Base-by-base conservation (phyloP, 768 basidiomycete species). In the Pilatotrama ljubarskyi region DNA sequence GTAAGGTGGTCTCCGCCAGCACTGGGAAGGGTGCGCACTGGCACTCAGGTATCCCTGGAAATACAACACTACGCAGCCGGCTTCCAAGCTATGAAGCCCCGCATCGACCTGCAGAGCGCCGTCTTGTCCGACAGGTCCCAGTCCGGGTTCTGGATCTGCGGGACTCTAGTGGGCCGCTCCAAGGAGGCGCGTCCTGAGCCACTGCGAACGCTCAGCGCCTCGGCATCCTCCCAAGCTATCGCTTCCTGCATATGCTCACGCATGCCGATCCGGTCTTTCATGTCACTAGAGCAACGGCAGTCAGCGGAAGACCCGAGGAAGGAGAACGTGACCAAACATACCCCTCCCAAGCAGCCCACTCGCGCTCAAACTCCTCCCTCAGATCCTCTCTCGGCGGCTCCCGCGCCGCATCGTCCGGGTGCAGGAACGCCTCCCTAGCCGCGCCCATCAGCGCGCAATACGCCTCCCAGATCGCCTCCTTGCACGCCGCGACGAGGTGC, bases 301-400 rank as follows among this genome's bases (percentile, higher is more conserved):
- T 60, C 44, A 58, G 24, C 52, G 43, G 6, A 43, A 9, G 22
- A 38, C 62, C 14, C 50, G 66, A 4, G 25, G 24, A 17, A 10
- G n/a, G 62, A 59, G n/a, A 29, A 36, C 6, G 63, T 44, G 49
- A 25, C 3, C 14, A 11, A 15, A 71, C 85, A 69, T 48, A 91
- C 90, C 78, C 80, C 72, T 84, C 79, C 90, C 90, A 91, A 50
- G 84, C 83, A 9, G 72, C 72, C 88, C 89, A 90, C 50, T 82
- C 82, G 1, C 74, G 69, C 36, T 89, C 87, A 57, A 91, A 91
- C 44, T 83, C 81, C 50, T 84, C 84, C 3, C 84, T 78, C 32
- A 67, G 47, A 29, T 61, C 56, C 35, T 55, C 52, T 51, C 20
- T 55, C 42, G 25, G 29, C n/a, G n/a, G 37, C 58, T 9, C 43